phyloP scores from a whole-genome alignment of 176 grass and related monocot species.

The Cenchrus americanus region DNA sequence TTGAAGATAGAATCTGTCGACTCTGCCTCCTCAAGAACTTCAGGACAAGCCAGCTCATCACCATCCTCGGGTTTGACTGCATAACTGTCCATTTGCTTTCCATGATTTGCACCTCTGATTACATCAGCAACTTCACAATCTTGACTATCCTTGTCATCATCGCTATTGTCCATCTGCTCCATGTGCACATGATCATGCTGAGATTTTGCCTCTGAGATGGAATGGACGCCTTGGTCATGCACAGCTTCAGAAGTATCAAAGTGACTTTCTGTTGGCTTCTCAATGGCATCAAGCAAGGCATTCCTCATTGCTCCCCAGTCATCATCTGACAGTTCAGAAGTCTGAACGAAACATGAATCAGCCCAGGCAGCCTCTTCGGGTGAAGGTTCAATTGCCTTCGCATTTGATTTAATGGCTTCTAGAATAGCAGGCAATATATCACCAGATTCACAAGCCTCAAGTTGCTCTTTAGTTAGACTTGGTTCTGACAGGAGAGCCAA shows the following conservation, averaged over 20 bases:
- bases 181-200: conserved; percentile 41
- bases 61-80: conserved; percentile 23
- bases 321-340: conserved; percentile 63
- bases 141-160: conserved; percentile 41
- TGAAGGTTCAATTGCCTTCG: conserved; percentile 55
- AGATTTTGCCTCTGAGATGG: conserved; percentile 30
- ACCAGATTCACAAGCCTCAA: conserved; percentile 51
- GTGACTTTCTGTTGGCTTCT: conserved; percentile 29
- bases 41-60: conserved; percentile 9
- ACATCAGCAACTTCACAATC: conserved; percentile 20
- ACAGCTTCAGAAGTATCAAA: conserved; percentile 27
- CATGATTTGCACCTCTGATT: conserved; percentile 43
- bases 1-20: conserved; percentile 65
- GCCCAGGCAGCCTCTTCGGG: conserved; percentile 76
- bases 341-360: conserved; percentile 70
- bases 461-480: conserved; percentile 39
- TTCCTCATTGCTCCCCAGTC: conserved; percentile 64
- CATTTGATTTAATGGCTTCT: conserved; percentile 55
- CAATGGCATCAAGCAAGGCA: conserved; percentile 67
- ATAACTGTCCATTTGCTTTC: conserved; percentile 31
- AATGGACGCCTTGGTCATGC: background rate
- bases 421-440: conserved; percentile 53
- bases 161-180: conserved; percentile 28
- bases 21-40: conserved; percentile 43
- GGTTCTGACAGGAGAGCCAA: conserved; percentile 65